A percentile compares a stretch with the other conserved stretches of the same genome.
Evolutionary conservation across 202 grass and related monocot genomes (phyloP).

Genomic region (Saccharum hybrid): DNA sequence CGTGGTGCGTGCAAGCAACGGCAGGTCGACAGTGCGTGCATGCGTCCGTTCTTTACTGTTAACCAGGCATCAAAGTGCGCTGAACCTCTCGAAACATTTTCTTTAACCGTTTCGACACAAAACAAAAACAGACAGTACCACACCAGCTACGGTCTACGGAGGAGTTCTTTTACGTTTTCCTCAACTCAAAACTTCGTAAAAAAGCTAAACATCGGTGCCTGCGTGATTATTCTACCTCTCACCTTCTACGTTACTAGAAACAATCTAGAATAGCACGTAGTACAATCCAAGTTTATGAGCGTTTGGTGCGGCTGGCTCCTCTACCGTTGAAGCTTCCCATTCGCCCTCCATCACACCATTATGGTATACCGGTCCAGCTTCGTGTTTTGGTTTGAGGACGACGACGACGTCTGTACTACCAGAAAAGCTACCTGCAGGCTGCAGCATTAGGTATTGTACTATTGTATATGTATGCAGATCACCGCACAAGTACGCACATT

Average conservation of each 20-base stretch:
- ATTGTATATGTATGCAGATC: not conserved
- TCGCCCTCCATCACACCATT: not conserved
- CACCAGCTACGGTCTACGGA: not conserved
- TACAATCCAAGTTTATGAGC: not conserved
- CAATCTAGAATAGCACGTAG: too few relatives aligned
- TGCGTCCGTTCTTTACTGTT: constrained; percentile 21
- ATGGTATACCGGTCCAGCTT: not conserved
- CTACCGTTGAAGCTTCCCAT: not conserved
- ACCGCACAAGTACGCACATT: constrained; percentile 2
- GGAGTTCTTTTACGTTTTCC: not conserved
- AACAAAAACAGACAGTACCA: not conserved
- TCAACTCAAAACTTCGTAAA: not conserved
- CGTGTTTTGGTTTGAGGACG: constrained; percentile 37
- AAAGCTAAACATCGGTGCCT: not conserved
- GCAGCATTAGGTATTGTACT: not conserved
- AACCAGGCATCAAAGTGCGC: not conserved
- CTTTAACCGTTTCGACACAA: not conserved
- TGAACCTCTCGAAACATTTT: not conserved
- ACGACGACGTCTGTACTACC: constrained; percentile 1
- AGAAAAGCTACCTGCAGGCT: not conserved
- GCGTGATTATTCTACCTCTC: not conserved
- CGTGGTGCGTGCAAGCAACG: constrained; percentile 39
- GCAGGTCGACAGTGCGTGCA: not conserved
- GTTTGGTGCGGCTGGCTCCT: not conserved
- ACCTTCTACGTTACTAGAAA: not conserved